Conservation (phyloP, 2,329 filamentous ascomycete genomes). For the Ophiostoma piceae region DNA sequence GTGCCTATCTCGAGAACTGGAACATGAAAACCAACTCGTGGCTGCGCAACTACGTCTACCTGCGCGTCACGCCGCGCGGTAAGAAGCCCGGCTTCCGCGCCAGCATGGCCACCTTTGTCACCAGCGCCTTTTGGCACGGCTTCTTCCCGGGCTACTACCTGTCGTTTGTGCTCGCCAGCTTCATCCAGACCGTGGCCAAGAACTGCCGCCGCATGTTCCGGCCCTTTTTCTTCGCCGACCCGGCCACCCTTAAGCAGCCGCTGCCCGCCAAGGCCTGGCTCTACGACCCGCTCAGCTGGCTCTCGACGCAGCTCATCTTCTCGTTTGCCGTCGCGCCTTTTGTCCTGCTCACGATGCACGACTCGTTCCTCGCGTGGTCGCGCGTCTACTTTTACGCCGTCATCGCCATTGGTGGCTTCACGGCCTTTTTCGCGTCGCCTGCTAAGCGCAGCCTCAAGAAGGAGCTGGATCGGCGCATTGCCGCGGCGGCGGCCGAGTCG, state of each 20-base stretch:
- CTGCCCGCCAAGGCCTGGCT: conserved; percentile 66
- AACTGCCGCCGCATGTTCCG: conserved; percentile 85
- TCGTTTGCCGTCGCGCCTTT: conserved; percentile 81
- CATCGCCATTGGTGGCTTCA: conserved; percentile 57
- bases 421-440: conserved; percentile 75
- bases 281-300: conserved; percentile 59
- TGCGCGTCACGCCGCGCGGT: conserved; percentile 88
- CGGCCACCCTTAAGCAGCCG: conserved; percentile 60
- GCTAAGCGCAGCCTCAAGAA: conserved; percentile 58
- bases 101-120: conserved; percentile 87
- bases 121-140: conserved; percentile 95
- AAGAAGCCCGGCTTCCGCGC: conserved; percentile 96
- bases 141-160: conserved; percentile 97
- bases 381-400: conserved; percentile 86
- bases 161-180: conserved; percentile 79
- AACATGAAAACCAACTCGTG: conserved; percentile 99
- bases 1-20: conserved; percentile 86
- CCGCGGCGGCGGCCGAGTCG: conserved; percentile 34
- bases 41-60: conserved; percentile 92
- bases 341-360: conserved; percentile 67
- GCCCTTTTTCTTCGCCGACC: conserved; percentile 88
- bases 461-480: conserved; percentile 54
- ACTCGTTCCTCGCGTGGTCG: conserved; percentile 70
- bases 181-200: conserved; percentile 90
- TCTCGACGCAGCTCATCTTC: conserved; percentile 42